Conservation (phyloP, 768 basidiomycete species). For the Mycena epipterygia region DNA sequence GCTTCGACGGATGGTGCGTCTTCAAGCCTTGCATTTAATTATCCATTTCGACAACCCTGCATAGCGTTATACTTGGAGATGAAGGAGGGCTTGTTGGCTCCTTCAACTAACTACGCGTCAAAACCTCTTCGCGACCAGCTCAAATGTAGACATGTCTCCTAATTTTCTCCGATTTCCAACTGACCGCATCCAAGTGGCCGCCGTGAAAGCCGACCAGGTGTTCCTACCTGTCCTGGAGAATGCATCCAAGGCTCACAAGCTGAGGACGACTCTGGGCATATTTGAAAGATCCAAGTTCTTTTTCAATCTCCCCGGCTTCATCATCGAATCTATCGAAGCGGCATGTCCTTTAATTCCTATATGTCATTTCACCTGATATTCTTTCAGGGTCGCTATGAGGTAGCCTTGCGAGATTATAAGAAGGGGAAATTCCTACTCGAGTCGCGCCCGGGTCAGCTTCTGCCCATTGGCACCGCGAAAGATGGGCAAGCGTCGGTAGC, state of each 20-base stretch:
- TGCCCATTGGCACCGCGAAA: slow-evolving; percentile 76
- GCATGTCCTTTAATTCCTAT: too few species aligned
- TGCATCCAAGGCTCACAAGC: slow-evolving; percentile 91
- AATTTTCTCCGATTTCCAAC: neutral
- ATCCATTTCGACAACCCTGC: slow-evolving; percentile 1
- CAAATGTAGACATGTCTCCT: slow-evolving; percentile 70
- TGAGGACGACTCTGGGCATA: slow-evolving; percentile 92
- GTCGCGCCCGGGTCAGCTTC: slow-evolving; percentile 87
- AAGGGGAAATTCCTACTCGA: slow-evolving; percentile 94
- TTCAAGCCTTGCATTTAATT: slow-evolving; percentile 30
- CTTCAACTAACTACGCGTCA: slow-evolving; percentile 85
- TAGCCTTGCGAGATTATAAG: slow-evolving; percentile 95
- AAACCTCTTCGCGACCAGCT: slow-evolving; percentile 86
- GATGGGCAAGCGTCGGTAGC: slow-evolving; percentile 63
- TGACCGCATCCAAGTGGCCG: slow-evolving; percentile 72
- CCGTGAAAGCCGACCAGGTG: slow-evolving; percentile 93
- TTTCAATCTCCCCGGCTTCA: slow-evolving; percentile 95
- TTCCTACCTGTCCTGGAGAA: slow-evolving; percentile 98
- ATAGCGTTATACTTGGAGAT: slow-evolving; percentile 92
- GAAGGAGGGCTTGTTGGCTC: slow-evolving; percentile 87
- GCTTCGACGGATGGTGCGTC: slow-evolving; percentile 90
- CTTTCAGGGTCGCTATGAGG: slow-evolving; percentile 96
- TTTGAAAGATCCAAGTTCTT: slow-evolving; percentile 98
- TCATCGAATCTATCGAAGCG: slow-evolving; percentile 90
- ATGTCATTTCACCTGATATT: too few species aligned